These are phyloP conservation scores for Thalassiosira sp. DNA, from an alignment of 352 stramenopile genomes.

Conservation along the genomic window DNA sequence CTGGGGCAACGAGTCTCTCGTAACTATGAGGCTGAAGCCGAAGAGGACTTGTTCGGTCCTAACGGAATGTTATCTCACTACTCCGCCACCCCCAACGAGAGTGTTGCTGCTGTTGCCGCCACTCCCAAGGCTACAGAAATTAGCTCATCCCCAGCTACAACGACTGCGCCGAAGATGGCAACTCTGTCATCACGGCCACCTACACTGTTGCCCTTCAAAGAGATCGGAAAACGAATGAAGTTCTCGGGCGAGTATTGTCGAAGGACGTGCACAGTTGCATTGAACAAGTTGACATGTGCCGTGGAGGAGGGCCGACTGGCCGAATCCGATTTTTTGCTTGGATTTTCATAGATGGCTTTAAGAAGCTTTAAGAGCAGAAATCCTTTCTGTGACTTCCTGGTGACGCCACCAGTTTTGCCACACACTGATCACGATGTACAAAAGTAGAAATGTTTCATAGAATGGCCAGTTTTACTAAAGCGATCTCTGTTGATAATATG, in stretches of 20 bases:
- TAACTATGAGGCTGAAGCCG: constrained; percentile 67
- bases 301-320: constrained; percentile 68
- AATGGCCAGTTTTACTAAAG: too few relatives aligned
- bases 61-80: constrained; percentile 51
- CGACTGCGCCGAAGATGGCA: constrained; percentile 3
- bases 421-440: too few relatives aligned
- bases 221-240: constrained; percentile 77
- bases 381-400: too few relatives aligned
- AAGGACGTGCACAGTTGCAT: constrained; percentile 59
- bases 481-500: too few relatives aligned
- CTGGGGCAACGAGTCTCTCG: constrained; percentile 18
- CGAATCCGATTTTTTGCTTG: constrained; percentile 51
- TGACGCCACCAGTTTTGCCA: too few relatives aligned
- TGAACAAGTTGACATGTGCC: constrained; percentile 69
- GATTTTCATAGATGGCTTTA: constrained; percentile 8
- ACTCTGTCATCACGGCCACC: not conserved
- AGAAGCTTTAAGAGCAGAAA: too few relatives aligned
- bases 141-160: not conserved
- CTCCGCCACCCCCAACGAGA: constrained; percentile 11
- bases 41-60: constrained; percentile 70
- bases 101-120: not conserved
- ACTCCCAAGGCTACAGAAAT: not conserved
- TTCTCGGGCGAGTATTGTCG: constrained; percentile 78
- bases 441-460: too few relatives aligned
- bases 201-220: constrained; percentile 65